These are phyloP conservation scores for Phaffomyces opuntiae DNA, from an alignment of 805 yeast species.

Conservation along the genomic window DNA sequence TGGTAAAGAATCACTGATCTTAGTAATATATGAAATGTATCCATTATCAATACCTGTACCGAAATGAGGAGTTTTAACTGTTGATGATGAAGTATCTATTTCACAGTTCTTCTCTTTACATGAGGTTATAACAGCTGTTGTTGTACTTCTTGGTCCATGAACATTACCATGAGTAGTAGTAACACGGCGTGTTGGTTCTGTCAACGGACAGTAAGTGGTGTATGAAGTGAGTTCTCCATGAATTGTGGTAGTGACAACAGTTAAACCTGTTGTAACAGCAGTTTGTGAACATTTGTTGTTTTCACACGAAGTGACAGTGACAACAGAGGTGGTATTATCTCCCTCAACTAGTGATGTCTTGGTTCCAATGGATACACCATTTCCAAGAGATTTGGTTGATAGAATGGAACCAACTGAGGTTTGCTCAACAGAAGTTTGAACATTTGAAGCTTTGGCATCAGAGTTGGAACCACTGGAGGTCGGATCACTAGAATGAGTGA, in stretches of 20 bases:
- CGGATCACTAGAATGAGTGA: neutral
- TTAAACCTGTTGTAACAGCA: neutral
- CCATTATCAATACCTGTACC: neutral
- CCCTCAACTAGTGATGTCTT: constrained; percentile 1
- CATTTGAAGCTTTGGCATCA: neutral
- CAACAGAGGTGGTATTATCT: neutral
- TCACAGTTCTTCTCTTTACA: no score
- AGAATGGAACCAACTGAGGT: neutral
- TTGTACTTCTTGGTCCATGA: neutral
- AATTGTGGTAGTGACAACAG: neutral
- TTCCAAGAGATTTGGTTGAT: neutral
- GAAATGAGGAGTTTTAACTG: neutral
- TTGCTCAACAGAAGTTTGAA: neutral
- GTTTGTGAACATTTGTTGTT: neutral
- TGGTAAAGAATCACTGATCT: neutral
- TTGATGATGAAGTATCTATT: no score
- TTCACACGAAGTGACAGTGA: constrained; percentile 1
- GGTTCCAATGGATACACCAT: neutral
- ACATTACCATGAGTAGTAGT: no score
- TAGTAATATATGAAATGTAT: neutral
- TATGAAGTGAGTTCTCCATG: neutral
- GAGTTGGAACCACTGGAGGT: neutral
- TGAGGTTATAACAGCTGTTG: neutral
- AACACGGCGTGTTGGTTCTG: no score
- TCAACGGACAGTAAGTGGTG: neutral